A percentile compares a stretch with the other conserved stretches of the same genome.
Conservation (phyloP, 1,284 basidiomycete species). For the Malassezia yamatoensis region DNA sequence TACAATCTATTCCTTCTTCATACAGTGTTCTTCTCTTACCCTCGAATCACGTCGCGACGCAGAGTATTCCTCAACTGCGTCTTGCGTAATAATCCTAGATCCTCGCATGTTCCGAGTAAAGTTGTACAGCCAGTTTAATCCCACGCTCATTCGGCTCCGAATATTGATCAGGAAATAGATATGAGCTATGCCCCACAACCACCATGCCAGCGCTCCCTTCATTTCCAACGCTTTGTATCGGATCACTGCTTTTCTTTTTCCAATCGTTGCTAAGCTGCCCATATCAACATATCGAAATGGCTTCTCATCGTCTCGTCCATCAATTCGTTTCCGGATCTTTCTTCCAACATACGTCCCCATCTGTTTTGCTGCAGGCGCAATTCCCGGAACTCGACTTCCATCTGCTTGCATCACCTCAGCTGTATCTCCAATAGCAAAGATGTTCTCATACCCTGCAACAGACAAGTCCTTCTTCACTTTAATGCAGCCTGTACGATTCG, state of each 20-base stretch:
- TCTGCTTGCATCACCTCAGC: not conserved
- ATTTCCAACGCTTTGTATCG: not conserved
- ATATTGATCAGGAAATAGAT: slow-evolving; percentile 1
- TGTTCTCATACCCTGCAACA: not conserved
- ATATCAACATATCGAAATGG: not conserved
- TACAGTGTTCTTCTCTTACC: no score
- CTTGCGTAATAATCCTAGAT: not conserved
- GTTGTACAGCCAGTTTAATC: not conserved
- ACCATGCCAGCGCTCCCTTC: not conserved
- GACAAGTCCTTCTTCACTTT: not conserved
- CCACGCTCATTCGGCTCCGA: not conserved
- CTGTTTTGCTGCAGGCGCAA: slow-evolving; percentile 2
- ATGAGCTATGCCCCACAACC: slow-evolving; percentile 4
- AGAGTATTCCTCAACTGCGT: not conserved
- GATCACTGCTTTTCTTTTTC: not conserved
- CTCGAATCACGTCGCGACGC: no score
- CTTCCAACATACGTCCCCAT: not conserved
- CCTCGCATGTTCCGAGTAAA: not conserved
- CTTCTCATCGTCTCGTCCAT: not conserved
- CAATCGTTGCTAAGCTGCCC: slow-evolving; percentile 4
- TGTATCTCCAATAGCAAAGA: slow-evolving; percentile 4
- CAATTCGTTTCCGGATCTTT: not conserved
- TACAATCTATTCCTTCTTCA: no score
- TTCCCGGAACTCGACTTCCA: not conserved
- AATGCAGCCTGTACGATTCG: not conserved